A percentile compares a stretch with the other conserved stretches of the same genome.
Evolutionary conservation across 805 yeast species (phyloP).

Genomic region (Starmerella bombicola): DNA sequence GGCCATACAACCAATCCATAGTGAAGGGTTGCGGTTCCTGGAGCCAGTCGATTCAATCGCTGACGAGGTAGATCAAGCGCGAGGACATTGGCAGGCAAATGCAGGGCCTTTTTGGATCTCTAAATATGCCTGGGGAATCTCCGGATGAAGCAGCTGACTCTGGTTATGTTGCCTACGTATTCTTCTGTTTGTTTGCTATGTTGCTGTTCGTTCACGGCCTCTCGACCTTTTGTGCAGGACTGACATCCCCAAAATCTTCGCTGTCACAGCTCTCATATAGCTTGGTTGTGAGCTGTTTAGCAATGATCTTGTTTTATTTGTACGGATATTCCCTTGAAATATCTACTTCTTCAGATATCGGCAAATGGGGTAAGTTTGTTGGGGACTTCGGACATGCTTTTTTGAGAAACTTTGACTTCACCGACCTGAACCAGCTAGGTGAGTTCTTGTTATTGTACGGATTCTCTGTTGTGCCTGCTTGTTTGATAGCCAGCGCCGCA

Average conservation of each 20-base stretch:
- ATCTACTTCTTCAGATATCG: constrained; percentile 21
- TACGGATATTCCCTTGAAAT: constrained; percentile 57
- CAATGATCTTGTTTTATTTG: constrained; percentile 56
- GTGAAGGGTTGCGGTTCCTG: too few relatives aligned
- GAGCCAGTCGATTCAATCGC: too few relatives aligned
- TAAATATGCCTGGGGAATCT: too few relatives aligned
- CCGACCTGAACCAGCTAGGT: constrained; percentile 30
- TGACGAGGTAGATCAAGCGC: too few relatives aligned
- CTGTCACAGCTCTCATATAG: constrained; percentile 53
- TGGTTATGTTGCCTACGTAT: constrained; percentile 16
- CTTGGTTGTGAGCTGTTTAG: constrained; percentile 45
- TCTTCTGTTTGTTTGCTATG: constrained; percentile 19
- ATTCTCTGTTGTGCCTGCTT: constrained; percentile 54
- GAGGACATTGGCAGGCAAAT: too few relatives aligned
- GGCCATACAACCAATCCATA: too few relatives aligned
- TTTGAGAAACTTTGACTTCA: constrained; percentile 33
- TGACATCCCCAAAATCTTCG: constrained; percentile 55
- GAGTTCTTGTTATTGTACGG: constrained; percentile 44
- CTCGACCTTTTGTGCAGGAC: constrained; percentile 54
- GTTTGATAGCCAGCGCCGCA: constrained; percentile 58
- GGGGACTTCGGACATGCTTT: constrained; percentile 46
- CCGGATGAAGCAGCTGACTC: constrained; percentile 3
- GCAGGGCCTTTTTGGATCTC: too few relatives aligned
- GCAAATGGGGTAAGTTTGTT: constrained; percentile 31
- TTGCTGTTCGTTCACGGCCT: constrained; percentile 21